Evolutionary conservation across 306 rosid genomes (phyloP), one percentile per base, ranked within the genome.

Genomic region (Pterocarpus santalinus): DNA sequence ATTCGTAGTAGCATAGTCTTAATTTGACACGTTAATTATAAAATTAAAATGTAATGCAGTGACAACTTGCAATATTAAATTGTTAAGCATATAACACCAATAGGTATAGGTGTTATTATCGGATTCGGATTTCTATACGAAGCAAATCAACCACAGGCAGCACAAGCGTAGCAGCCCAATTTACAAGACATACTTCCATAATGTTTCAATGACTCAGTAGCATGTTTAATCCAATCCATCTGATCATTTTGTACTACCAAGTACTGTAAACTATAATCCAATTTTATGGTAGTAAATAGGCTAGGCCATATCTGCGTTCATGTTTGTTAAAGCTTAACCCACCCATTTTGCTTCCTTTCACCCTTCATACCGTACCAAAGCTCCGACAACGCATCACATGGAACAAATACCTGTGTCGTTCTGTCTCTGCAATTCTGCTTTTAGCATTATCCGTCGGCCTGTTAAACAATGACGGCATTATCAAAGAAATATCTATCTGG

Each of bases 71-170:
- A 22, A 22, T 22, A 22, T 22, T 22, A 22, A 22, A 22, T 0
- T 1, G 28, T 22, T 22, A 22, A 0, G 28, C 28, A 22, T 22
- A 22, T 22, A 22, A 22, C 28, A 22, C 28, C 28, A 22, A 22
- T 22, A 22, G 28, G 28, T 22, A 22, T 22, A 22, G 28, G 41
- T 4, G 7, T 38, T 38, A 38, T 6, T 38, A 38, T 53, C 63
- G 84, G 28, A 22, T 22, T 22, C 28, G 28, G 28, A 85, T 83
- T 73, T 84, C 72, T 51, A 43, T 35, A n/a, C 69, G 44, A 17
- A 81, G 60, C 53, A 74, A 72, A 85, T 84, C 84, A 72, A 17
- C 79, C 70, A 47, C 75, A 82, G 60, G 55, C 74, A 78, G 41
- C 74, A 32, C 39, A 36, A 32, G 11, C 66, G n/a, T 32, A 61